Evolutionary conservation across 73 alveolate genomes (phyloP).

Genomic region (Breviolum minutum): DNA sequence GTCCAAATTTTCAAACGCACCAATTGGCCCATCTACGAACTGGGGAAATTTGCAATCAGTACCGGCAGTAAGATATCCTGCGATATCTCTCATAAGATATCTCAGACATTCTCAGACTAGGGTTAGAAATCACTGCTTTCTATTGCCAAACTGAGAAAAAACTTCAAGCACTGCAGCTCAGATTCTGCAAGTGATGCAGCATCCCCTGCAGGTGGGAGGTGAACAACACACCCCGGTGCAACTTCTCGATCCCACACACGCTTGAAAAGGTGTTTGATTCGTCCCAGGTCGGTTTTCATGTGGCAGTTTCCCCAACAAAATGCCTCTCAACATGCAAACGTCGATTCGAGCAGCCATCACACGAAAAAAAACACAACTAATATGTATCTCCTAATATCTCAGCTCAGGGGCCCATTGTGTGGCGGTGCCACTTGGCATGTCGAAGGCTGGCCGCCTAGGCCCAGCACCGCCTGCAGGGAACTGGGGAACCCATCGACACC

Average conservation of each 20-base stretch:
- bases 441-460: constrained; percentile 3
- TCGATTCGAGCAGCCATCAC: background rate
- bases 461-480: constrained; percentile 23
- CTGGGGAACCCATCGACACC: background rate
- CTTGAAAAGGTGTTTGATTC: no score
- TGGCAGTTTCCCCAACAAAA: background rate
- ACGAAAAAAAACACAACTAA: background rate
- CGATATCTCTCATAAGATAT: background rate
- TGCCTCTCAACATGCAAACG: background rate
- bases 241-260: no score
- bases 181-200: constrained; percentile 63
- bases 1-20: background rate
- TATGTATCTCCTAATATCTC: background rate
- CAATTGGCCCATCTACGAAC: background rate
- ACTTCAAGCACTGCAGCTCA: background rate
- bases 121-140: background rate
- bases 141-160: background rate
- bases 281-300: no score
- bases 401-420: constrained; percentile 29
- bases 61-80: background rate
- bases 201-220: constrained; percentile 39
- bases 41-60: background rate
- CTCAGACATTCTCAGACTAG: background rate
- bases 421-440: constrained; percentile 40
- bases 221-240: background rate